Percentiles rank a stretch among this genome's conserved stretches.
Evolutionary conservation across 1,284 basidiomycete genomes (phyloP).

Genomic region (Laetiporus sulphureus): DNA sequence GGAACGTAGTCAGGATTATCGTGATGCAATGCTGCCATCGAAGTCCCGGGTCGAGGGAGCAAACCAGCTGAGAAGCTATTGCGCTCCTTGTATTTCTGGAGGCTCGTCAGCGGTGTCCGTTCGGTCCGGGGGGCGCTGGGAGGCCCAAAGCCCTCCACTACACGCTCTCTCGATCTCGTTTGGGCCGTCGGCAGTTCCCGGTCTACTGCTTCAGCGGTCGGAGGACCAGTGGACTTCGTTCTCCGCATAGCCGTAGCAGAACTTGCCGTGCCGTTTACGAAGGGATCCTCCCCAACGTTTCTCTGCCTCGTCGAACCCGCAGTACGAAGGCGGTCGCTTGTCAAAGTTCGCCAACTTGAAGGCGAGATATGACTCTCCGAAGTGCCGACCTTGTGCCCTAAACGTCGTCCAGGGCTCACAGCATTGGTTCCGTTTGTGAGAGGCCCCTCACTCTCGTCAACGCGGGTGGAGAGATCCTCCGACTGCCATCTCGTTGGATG

Average conservation of each 20-base stretch:
- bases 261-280: slow-evolving; percentile 17
- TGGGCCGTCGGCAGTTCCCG: slow-evolving; percentile 5
- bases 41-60: slow-evolving; percentile 37
- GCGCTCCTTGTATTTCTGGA: slow-evolving; percentile 12
- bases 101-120: slow-evolving; percentile 18
- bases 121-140: too few species aligned
- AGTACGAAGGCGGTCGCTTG: slow-evolving; percentile 65
- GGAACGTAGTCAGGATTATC: slow-evolving; percentile 19
- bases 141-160: slow-evolving; percentile 14
- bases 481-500: slow-evolving; percentile 48
- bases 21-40: slow-evolving; percentile 39
- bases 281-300: slow-evolving; percentile 33
- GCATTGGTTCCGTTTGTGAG: slow-evolving; percentile 16
- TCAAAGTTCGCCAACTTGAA: slow-evolving; percentile 42
- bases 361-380: slow-evolving; percentile 52
- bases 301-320: slow-evolving; percentile 51
- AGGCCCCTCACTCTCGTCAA: slow-evolving; percentile 23
- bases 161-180: slow-evolving; percentile 5
- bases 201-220: slow-evolving; percentile 11
- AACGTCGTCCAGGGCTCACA: slow-evolving; percentile 30
- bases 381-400: slow-evolving; percentile 53
- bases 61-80: slow-evolving; percentile 16
- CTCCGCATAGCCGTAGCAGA: slow-evolving; percentile 10
- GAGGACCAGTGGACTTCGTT: slow-evolving; percentile 18
- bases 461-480: slow-evolving; percentile 28